Conservation (phyloP, 2,329 filamentous ascomycete genomes). For the Emericellopsis cladophorae region DNA sequence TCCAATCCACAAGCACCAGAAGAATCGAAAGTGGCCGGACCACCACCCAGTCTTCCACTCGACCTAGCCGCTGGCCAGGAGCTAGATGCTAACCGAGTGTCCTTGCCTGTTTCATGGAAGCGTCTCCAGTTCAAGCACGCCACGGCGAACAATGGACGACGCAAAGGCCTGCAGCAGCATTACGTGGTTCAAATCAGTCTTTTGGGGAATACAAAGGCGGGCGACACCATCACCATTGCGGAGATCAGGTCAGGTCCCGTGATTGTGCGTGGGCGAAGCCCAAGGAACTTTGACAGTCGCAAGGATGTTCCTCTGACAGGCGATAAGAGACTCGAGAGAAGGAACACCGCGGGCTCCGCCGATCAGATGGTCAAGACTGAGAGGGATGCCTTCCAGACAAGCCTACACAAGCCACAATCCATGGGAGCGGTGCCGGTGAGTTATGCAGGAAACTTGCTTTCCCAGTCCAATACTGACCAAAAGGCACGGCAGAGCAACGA, state of each 20-base stretch:
- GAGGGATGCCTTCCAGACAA: slow-evolving; percentile 13
- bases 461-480: not conserved
- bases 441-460: not conserved
- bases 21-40: slow-evolving; percentile 32
- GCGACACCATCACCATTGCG: slow-evolving; percentile 61
- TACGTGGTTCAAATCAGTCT: slow-evolving; percentile 82
- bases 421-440: slow-evolving; percentile 21
- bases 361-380: slow-evolving; percentile 20
- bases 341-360: slow-evolving; percentile 21
- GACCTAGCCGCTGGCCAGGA: slow-evolving; percentile 47
- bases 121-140: slow-evolving; percentile 90
- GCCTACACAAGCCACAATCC: slow-evolving; percentile 14
- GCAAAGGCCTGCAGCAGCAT: slow-evolving; percentile 91
- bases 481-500: slow-evolving; percentile 22
- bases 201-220: slow-evolving; percentile 56
- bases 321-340: slow-evolving; percentile 33
- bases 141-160: slow-evolving; percentile 87
- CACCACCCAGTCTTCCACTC: slow-evolving; percentile 41
- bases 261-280: slow-evolving; percentile 85
- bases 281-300: slow-evolving; percentile 83
- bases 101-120: slow-evolving; percentile 84
- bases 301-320: slow-evolving; percentile 69
- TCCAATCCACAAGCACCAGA: slow-evolving; percentile 41
- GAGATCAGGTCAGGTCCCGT: slow-evolving; percentile 88
- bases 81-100: slow-evolving; percentile 68